Percentiles rank a stretch among this genome's conserved stretches.
Conservation (phyloP, 2,329 filamentous ascomycete genomes). For the Xylaria hypoxylon region DNA sequence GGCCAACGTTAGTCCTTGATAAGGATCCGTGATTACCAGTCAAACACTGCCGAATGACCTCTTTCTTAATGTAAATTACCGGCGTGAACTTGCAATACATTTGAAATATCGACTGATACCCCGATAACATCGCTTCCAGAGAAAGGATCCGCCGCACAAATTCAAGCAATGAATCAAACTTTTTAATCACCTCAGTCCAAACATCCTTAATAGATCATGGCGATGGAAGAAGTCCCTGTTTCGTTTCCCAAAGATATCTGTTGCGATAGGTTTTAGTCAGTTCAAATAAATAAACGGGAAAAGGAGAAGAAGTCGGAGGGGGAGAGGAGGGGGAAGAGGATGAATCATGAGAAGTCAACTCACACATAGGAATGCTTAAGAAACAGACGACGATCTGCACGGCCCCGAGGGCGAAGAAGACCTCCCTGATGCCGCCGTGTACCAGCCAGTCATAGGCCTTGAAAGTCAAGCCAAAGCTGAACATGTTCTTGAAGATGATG, state of each 20-base stretch:
- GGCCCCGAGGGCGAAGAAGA: slow-evolving; percentile 77
- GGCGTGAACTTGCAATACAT: neutral
- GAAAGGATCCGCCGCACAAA: neutral
- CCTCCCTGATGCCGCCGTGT: slow-evolving; percentile 67
- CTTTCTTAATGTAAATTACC: neutral
- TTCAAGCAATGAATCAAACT: neutral
- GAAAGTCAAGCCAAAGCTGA: slow-evolving; percentile 87
- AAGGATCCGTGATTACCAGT: neutral
- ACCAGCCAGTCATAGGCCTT: slow-evolving; percentile 87
- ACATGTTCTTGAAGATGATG: slow-evolving; percentile 94
- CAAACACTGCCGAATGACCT: too few species aligned
- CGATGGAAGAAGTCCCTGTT: slow-evolving; percentile 79
- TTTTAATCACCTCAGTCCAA: slow-evolving; percentile 49
- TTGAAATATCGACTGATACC: neutral
- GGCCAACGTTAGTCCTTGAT: neutral
- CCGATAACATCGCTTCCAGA: neutral
- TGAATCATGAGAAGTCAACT: slow-evolving; percentile 55
- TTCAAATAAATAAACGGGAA: neutral
- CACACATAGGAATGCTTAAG: slow-evolving; percentile 81
- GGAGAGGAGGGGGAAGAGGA: neutral
- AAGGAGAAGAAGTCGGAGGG: neutral
- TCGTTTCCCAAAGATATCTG: slow-evolving; percentile 83
- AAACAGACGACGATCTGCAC: slow-evolving; percentile 83
- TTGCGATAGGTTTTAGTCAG: neutral
- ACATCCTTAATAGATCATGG: slow-evolving; percentile 74